These are phyloP conservation scores for Clarireedia hainanense DNA, from an alignment of 2,329 filamentous ascomycete species.

Conservation along the genomic window DNA sequence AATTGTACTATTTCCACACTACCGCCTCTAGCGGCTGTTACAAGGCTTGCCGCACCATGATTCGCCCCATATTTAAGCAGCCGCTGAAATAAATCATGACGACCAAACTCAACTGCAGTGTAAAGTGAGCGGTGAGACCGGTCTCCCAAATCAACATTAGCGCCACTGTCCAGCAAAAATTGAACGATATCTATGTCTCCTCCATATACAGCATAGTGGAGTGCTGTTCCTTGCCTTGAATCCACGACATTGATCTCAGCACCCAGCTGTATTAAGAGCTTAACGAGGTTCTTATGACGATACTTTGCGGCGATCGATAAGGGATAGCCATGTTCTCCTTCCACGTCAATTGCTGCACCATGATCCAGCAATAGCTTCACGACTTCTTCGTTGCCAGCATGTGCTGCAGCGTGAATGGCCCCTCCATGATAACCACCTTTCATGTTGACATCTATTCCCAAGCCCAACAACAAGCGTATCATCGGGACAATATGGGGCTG, in stretches of 20 bases:
- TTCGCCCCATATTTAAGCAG: no score
- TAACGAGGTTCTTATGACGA: not conserved
- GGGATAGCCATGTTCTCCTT: not conserved
- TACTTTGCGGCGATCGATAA: constrained; percentile 3
- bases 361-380: constrained; percentile 7
- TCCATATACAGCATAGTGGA: not conserved
- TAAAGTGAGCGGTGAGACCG: no score
- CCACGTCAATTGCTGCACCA: not conserved
- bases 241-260: not conserved
- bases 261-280: constrained; percentile 10
- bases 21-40: no score
- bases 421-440: constrained; percentile 8
- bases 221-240: not conserved
- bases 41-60: no score
- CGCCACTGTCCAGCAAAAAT: not conserved
- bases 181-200: not conserved
- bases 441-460: constrained; percentile 12
- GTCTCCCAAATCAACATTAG: no score
- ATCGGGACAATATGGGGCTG: not conserved
- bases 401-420: constrained; percentile 10
- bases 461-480: not conserved
- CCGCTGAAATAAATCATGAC: no score
- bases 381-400: not conserved
- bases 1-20: not conserved
- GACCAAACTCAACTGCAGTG: no score